Evolutionary conservation across 176 grass and related monocot genomes (phyloP).

Genomic region (Hordeum marinum): DNA sequence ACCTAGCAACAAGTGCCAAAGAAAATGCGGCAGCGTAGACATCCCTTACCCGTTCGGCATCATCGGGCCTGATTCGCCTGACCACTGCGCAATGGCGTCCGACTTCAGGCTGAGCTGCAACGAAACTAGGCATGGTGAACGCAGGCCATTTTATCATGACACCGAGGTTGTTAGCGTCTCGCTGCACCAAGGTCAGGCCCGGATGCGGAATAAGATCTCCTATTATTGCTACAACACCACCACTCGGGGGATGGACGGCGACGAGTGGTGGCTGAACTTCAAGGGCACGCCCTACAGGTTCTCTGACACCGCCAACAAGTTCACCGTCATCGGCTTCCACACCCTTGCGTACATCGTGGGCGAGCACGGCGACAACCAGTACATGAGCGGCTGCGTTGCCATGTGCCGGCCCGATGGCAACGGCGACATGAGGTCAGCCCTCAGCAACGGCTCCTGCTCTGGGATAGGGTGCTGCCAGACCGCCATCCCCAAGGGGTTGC

Average conservation of each 20-base stretch:
- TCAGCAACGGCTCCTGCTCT: neutral
- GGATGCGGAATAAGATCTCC: neutral
- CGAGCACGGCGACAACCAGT: no score
- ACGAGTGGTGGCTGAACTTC: neutral
- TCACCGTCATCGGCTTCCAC: neutral
- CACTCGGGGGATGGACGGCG: fast-evolving
- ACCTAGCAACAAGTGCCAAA: neutral
- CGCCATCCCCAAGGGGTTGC: neutral
- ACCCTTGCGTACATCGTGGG: neutral
- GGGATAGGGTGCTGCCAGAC: neutral
- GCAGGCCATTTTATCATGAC: no score
- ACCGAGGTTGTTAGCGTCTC: slow-evolving; percentile 15
- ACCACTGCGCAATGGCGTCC: no score
- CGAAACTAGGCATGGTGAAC: no score
- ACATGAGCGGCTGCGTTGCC: neutral
- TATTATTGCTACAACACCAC: slow-evolving; percentile 16
- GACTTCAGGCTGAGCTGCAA: no score
- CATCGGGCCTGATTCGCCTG: no score
- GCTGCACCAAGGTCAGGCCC: neutral
- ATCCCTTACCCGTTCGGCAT: slow-evolving; percentile 18
- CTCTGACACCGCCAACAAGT: slow-evolving; percentile 12
- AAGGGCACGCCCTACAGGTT: neutral
- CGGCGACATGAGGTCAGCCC: neutral
- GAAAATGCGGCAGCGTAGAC: neutral
- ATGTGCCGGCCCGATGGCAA: neutral